These are phyloP conservation scores for Cryptococcus depauperatus DNA, from an alignment of 1,284 basidiomycete genomes.

Conservation along the genomic window DNA sequence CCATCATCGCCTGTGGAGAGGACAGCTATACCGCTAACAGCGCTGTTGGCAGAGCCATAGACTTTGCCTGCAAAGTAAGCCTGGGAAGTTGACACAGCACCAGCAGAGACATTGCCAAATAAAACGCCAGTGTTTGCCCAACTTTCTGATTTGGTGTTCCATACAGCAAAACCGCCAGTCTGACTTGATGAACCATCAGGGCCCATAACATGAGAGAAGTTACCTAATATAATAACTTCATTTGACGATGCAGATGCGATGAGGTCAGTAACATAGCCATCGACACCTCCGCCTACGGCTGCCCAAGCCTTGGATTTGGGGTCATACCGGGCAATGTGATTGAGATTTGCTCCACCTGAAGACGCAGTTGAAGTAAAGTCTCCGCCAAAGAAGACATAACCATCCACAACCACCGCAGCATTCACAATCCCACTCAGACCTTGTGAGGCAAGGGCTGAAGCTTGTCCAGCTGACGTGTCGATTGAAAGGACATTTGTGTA, in stretches of 20 bases:
- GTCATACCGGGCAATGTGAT: slow-evolving; percentile 69
- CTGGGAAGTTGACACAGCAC: slow-evolving; percentile 48
- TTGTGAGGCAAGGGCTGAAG: slow-evolving; percentile 52
- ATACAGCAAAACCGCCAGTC: slow-evolving; percentile 66
- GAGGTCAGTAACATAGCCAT: slow-evolving; percentile 63
- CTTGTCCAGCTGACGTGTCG: slow-evolving; percentile 51
- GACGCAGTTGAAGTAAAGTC: slow-evolving; percentile 65
- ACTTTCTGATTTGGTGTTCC: slow-evolving; percentile 56
- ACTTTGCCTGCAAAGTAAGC: slow-evolving; percentile 47
- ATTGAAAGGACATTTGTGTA: slow-evolving; percentile 67
- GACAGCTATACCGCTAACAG: slow-evolving; percentile 45
- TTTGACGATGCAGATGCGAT: slow-evolving; percentile 47
- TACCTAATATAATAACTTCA: slow-evolving; percentile 62
- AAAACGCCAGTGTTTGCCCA: slow-evolving; percentile 68
- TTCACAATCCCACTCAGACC: slow-evolving; percentile 70
- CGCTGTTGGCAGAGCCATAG: slow-evolving; percentile 39
- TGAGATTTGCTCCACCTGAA: slow-evolving; percentile 52
- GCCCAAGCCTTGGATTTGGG: slow-evolving; percentile 60
- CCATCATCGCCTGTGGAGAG: slow-evolving; percentile 39
- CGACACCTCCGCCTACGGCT: slow-evolving; percentile 63
- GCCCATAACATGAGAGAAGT: slow-evolving; percentile 57
- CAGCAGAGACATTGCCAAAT: slow-evolving; percentile 59
- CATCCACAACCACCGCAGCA: slow-evolving; percentile 55
- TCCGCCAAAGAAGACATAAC: slow-evolving; percentile 74
- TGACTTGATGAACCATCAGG: slow-evolving; percentile 43